These are phyloP conservation scores for Erodium moschatum DNA, from an alignment of 441 rosid genomes.

Conservation along the genomic window DNA sequence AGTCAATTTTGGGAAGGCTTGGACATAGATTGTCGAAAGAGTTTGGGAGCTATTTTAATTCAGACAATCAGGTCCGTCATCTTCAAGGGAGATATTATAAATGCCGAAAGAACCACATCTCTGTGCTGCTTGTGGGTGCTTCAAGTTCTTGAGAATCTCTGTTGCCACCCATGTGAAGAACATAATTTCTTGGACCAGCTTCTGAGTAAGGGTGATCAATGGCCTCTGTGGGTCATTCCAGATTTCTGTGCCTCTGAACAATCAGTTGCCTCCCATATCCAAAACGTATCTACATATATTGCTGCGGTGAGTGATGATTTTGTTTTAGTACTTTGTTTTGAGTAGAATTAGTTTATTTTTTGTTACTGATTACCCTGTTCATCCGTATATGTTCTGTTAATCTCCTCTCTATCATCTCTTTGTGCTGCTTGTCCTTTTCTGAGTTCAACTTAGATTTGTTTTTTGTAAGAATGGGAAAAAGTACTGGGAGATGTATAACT, in stretches of 20 bases:
- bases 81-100: slow-evolving; percentile 42
- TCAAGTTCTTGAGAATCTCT: slow-evolving; percentile 52
- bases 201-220: slow-evolving; percentile 45
- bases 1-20: slow-evolving; percentile 49
- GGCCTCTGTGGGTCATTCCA: slow-evolving; percentile 73
- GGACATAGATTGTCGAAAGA: slow-evolving; percentile 33
- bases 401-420: not conserved
- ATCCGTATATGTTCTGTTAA: not conserved
- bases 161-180: slow-evolving; percentile 49
- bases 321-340: slow-evolving; percentile 1
- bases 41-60: slow-evolving; percentile 44
- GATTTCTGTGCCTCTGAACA: slow-evolving; percentile 29
- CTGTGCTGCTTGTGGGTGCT: slow-evolving; percentile 59
- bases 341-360: not conserved
- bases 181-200: slow-evolving; percentile 58
- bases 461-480: not conserved
- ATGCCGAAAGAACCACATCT: slow-evolving; percentile 34
- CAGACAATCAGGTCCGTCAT: slow-evolving; percentile 46
- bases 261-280: slow-evolving; percentile 21
- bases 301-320: slow-evolving; percentile 32
- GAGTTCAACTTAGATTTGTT: not conserved
- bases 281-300: slow-evolving; percentile 20
- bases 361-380: slow-evolving; percentile 6
- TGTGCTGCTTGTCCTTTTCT: not conserved
- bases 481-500: not conserved